A percentile compares a stretch with the other conserved stretches of the same genome.
Conservation (phyloP, 2,329 filamentous ascomycete genomes). For the Stachybotrys elegans region DNA sequence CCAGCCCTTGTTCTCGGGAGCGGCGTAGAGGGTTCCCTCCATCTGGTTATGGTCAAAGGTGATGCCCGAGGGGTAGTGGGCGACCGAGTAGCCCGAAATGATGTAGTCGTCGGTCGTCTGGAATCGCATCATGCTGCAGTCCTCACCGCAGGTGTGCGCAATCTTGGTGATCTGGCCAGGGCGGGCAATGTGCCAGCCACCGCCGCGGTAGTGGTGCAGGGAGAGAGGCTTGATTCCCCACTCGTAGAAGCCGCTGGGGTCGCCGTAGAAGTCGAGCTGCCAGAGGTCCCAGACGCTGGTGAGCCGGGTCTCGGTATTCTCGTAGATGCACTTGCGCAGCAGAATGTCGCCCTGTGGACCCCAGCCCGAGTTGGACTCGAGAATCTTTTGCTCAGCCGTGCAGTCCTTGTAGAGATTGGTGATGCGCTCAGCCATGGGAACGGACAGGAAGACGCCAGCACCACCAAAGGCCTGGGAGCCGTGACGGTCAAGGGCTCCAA, state of each 20-base stretch:
- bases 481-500: constrained; percentile 53
- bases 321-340: constrained; percentile 59
- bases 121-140: constrained; percentile 56
- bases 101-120: constrained; percentile 48
- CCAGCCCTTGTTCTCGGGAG: constrained; percentile 42
- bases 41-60: constrained; percentile 44
- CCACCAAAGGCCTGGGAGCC: constrained; percentile 61
- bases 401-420: constrained; percentile 40
- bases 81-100: constrained; percentile 56
- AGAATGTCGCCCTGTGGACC: constrained; percentile 57
- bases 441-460: constrained; percentile 57
- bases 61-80: constrained; percentile 48
- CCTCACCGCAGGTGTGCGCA: constrained; percentile 54
- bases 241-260: constrained; percentile 61
- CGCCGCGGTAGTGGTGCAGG: constrained; percentile 60
- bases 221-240: constrained; percentile 54
- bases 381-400: constrained; percentile 44
- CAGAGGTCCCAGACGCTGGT: constrained; percentile 53
- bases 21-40: constrained; percentile 48
- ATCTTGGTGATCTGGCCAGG: constrained; percentile 54
- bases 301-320: constrained; percentile 54
- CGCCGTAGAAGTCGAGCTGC: constrained; percentile 56
- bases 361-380: constrained; percentile 53
- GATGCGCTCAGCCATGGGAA: constrained; percentile 41
- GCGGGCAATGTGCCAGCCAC: constrained; percentile 49